Evolutionary conservation across 2,329 filamentous ascomycete genomes (phyloP), one percentile per base, ranked within the genome.

Genomic region (Xenoacremonium recifei): DNA sequence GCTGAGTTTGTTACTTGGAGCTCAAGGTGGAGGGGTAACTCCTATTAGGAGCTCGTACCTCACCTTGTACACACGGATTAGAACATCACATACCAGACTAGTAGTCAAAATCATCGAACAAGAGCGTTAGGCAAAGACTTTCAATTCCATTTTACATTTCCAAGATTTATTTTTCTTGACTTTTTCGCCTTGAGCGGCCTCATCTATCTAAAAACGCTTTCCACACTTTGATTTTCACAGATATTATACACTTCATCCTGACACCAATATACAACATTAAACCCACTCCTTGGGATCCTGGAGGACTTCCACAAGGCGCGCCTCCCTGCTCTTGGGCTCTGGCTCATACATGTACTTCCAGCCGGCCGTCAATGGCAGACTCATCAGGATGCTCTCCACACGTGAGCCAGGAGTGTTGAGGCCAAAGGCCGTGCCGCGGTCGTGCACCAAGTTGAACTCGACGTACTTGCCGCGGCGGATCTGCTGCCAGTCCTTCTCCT

Each of bases 301-400:
- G 49, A 87, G 65, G 35, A 85, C 86, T 45, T 92, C 84, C 36
- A 96, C 73, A 48, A 97, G 68, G 51, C 89, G 77, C 65, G 87
- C 85, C 70, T 99, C 93, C 50, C 84, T 69, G 62, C 80, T 85
- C 45, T 82, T 83, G 51, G 83, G 83, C 59, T 85, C 82, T 1
- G 88, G 87, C 62, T 85, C 80, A 66, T 96, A 87, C 91, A 96
- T 96, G 66, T 99, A 99, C 62, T 86, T 82, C 93, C 93, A 99
- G 56, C 84, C 81, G 18, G 93, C 93, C 12, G 92, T 97, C 51
- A 95, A 73, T 5, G 93, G 93, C 63, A 99, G 71, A 68, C 89
- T 96, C 90, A 99, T 97, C 53, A 99, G 70, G 44, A 99, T 99
- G 65, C 91, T 96, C 75, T 99, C 93, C 3, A 99, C 84, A 48